A percentile compares a stretch with the other conserved stretches of the same genome.
phyloP scores from a whole-genome alignment of 352 stramenopile genomes.

The Globisporangium polare region DNA sequence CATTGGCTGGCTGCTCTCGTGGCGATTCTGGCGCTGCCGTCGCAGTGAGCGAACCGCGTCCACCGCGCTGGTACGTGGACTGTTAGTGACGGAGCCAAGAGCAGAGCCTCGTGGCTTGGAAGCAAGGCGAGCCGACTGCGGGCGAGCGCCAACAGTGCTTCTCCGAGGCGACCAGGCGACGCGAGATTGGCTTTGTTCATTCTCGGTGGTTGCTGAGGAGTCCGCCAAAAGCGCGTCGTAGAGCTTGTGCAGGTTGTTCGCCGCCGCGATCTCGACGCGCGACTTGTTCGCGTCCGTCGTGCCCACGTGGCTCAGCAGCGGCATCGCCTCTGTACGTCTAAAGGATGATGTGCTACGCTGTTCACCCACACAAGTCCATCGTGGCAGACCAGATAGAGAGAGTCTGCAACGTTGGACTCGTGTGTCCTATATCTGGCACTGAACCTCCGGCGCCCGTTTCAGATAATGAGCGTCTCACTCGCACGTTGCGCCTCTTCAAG shows the following conservation, averaged over 20 bases:
- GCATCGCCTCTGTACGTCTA: background rate
- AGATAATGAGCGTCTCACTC: background rate
- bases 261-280: constrained; percentile 25
- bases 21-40: constrained; percentile 5
- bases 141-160: background rate
- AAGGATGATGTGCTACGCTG: no score
- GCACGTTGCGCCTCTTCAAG: constrained; percentile 15
- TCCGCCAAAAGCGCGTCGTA: constrained; percentile 19
- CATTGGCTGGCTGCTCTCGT: background rate
- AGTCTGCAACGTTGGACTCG: background rate
- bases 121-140: constrained; percentile 15
- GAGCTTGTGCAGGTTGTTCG: constrained; percentile 24
- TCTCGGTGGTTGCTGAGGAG: background rate
- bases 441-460: background rate
- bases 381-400: background rate
- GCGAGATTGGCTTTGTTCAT: background rate
- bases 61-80: background rate
- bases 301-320: background rate
- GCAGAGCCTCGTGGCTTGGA: background rate
- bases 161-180: background rate
- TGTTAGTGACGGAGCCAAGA: background rate
- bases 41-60: constrained; percentile 22
- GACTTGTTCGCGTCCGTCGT: constrained; percentile 15
- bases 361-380: background rate
- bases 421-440: background rate